Percentiles rank a stretch among this genome's conserved stretches.
Conservation (phyloP, 1,284 basidiomycete species). For the Boletus mariae region DNA sequence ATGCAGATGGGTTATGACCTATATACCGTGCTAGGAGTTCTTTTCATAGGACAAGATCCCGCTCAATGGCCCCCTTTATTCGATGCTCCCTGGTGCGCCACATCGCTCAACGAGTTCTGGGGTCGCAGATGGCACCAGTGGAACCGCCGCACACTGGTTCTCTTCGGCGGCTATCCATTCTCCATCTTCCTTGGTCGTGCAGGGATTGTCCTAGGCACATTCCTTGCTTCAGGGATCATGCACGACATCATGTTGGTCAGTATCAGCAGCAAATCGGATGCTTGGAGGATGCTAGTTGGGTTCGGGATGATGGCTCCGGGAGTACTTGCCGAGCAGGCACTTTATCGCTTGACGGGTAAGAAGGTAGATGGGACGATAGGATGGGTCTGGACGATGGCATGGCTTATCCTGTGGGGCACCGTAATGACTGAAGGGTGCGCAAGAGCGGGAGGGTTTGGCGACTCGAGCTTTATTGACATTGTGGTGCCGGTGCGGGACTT, state of each 20-base stretch:
- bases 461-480: neutral
- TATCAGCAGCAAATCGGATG: conserved; percentile 47
- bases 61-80: conserved; percentile 39
- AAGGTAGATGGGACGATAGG: neutral
- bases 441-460: neutral
- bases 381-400: neutral
- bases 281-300: conserved; percentile 41
- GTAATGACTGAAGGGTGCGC: neutral
- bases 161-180: conserved; percentile 30
- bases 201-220: conserved; percentile 41
- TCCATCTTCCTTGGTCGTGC: neutral
- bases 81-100: conserved; percentile 35
- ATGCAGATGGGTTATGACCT: conserved; percentile 9
- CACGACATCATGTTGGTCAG: conserved; percentile 48
- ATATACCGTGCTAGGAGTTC: conserved; percentile 39
- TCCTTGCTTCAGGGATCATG: conserved; percentile 50
- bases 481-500: neutral
- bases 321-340: conserved; percentile 42
- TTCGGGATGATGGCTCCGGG: conserved; percentile 56
- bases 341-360: conserved; percentile 12
- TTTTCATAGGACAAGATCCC: conserved; percentile 32
- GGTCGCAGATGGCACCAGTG: conserved; percentile 42
- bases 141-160: neutral
- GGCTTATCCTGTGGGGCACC: neutral
- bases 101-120: conserved; percentile 43